Percentiles rank a stretch among this genome's conserved stretches.
Conservation (phyloP, 1,284 basidiomycete species). For the Ganoderma resinaceum region DNA sequence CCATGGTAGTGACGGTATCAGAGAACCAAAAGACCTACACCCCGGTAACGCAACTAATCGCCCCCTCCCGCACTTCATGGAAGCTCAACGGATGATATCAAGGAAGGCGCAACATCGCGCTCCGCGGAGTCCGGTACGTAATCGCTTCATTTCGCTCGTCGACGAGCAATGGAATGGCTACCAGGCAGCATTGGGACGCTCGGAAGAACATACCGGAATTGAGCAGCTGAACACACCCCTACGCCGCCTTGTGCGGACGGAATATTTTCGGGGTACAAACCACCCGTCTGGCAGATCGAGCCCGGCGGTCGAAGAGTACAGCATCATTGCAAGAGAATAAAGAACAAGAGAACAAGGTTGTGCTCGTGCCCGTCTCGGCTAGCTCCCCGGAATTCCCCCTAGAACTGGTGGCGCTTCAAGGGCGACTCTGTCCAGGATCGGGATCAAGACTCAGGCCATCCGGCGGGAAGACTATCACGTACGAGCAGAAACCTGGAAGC, state of each 20-base stretch:
- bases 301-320: background rate
- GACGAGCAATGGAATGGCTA: conserved; percentile 8
- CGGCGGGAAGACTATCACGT: conserved; percentile 2
- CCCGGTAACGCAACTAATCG: conserved; percentile 9
- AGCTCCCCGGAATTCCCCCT: background rate
- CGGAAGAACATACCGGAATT: conserved; percentile 19
- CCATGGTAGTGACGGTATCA: conserved; percentile 13
- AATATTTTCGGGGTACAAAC: conserved; percentile 10
- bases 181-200: background rate
- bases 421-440: background rate
- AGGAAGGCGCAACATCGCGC: conserved; percentile 16
- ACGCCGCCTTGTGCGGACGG: conserved; percentile 1
- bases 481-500: background rate
- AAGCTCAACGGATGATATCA: conserved; percentile 25
- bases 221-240: background rate
- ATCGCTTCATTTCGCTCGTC: conserved; percentile 19
- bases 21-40: background rate
- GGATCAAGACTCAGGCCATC: background rate
- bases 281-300: background rate
- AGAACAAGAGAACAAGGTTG: conserved; percentile 10
- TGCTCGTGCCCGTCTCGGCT: conserved; percentile 11
- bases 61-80: conserved; percentile 25
- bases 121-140: conserved; percentile 30
- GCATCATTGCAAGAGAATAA: background rate
- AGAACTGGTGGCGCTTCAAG: conserved; percentile 10